A percentile compares a stretch with the other conserved stretches of the same genome.
phyloP scores from a whole-genome alignment of 768 basidiomycete genomes.

The Dacryopinax spathularia region DNA sequence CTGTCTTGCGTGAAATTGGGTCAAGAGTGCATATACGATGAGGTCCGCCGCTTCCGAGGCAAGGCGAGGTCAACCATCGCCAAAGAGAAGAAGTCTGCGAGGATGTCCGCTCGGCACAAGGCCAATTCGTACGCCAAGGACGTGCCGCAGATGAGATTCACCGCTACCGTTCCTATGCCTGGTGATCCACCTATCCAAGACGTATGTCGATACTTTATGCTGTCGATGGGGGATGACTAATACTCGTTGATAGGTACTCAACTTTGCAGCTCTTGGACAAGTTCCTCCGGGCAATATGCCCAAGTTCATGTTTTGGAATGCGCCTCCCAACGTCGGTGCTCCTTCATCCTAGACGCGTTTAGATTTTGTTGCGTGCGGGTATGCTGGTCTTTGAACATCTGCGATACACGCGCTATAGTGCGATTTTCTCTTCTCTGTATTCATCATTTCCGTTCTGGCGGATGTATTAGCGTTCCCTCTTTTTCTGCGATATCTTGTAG shows the following conservation, averaged over 20 bases:
- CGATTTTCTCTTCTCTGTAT: too few species aligned
- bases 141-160: not conserved
- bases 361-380: not conserved
- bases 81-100: not conserved
- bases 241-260: not conserved
- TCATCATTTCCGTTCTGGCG: too few species aligned
- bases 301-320: conserved; percentile 3
- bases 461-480: too few species aligned
- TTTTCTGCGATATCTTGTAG: too few species aligned
- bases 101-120: not conserved
- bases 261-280: not conserved
- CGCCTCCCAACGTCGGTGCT: not conserved
- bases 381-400: not conserved
- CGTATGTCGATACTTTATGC: not conserved
- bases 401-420: too few species aligned
- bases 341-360: not conserved
- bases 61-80: not conserved
- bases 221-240: not conserved
- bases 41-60: not conserved
- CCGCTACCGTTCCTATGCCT: not conserved
- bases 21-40: conserved; percentile 3
- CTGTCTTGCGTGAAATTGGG: not conserved
- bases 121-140: not conserved
- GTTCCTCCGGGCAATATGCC: conserved; percentile 1
- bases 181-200: not conserved